Evolutionary conservation across 2,329 filamentous ascomycete genomes (phyloP).

Genomic region (Arthrobotrys megalospora): DNA sequence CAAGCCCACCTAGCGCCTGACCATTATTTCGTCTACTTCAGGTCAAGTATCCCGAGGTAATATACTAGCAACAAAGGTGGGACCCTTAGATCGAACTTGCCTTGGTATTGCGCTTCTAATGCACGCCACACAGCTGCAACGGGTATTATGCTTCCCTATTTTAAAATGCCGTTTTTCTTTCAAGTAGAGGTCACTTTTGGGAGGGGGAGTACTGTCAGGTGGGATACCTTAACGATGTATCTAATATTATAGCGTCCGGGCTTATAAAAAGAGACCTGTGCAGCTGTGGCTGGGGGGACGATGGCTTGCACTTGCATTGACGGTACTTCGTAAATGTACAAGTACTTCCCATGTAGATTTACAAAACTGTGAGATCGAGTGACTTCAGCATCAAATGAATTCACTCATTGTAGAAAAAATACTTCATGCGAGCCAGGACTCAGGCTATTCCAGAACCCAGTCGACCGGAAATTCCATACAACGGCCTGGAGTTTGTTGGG

Average conservation of each 20-base stretch:
- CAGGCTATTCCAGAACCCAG: slow-evolving; percentile 12
- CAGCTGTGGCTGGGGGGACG: slow-evolving; percentile 4
- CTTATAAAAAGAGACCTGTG: slow-evolving; percentile 1
- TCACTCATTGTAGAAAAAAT: not conserved
- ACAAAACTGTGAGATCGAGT: slow-evolving; percentile 16
- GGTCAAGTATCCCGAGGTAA: slow-evolving; percentile 42
- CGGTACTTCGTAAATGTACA: slow-evolving; percentile 6
- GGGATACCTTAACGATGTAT: slow-evolving; percentile 7
- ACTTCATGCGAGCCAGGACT: slow-evolving; percentile 5
- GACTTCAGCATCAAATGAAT: not conserved
- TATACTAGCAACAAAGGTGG: slow-evolving; percentile 12
- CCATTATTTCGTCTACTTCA: slow-evolving; percentile 20
- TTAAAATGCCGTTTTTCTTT: not conserved
- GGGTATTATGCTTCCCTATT: slow-evolving; percentile 23
- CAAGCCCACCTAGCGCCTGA: slow-evolving; percentile 18
- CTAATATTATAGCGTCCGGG: slow-evolving; percentile 20
- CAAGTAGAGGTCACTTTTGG: not conserved
- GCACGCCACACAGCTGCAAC: slow-evolving; percentile 14
- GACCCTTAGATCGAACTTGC: slow-evolving; percentile 13
- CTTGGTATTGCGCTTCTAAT: slow-evolving; percentile 13
- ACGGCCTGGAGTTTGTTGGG: slow-evolving; percentile 5
- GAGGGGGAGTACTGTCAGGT: not conserved
- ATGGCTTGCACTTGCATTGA: not conserved
- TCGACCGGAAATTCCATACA: slow-evolving; percentile 14
- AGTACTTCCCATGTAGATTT: slow-evolving; percentile 26